phyloP scores from a whole-genome alignment of 176 grass and related monocot species.

The Carex littledalei region DNA sequence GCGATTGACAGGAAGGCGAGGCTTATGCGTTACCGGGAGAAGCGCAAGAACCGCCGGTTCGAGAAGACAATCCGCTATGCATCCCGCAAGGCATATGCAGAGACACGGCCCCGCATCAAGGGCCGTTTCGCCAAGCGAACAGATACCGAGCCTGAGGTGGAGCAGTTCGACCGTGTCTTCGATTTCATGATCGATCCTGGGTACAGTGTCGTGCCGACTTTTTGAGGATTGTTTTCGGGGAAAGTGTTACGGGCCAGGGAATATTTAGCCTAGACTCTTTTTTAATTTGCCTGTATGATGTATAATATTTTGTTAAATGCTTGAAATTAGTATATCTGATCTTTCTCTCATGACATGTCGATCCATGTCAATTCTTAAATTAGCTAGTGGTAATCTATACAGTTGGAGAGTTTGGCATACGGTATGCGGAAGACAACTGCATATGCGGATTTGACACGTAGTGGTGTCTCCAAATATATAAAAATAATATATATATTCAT shows the following conservation, averaged over 20 bases:
- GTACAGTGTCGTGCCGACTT: conserved; percentile 79
- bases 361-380: neutral
- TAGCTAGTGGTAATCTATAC: neutral
- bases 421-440: too few relatives aligned
- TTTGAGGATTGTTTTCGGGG: conserved; percentile 20
- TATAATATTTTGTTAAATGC: conserved; percentile 15
- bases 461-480: too few relatives aligned
- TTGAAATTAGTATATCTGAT: conserved; percentile 14
- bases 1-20: conserved; percentile 53
- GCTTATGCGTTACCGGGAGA: conserved; percentile 91
- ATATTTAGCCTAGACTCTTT: conserved; percentile 16
- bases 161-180: conserved; percentile 29
- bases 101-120: conserved; percentile 76
- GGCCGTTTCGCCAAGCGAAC: conserved; percentile 81
- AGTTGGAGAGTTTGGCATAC: neutral
- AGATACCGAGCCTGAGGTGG: conserved; percentile 26
- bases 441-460: too few relatives aligned
- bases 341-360: neutral
- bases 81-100: conserved; percentile 87
- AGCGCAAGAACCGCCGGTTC: conserved; percentile 82
- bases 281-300: conserved; percentile 15
- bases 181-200: conserved; percentile 57
- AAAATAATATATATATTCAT: too few relatives aligned
- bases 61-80: conserved; percentile 97
- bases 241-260: neutral